phyloP scores from a whole-genome alignment of 495 filamentous ascomycete species.

The Pyronema omphalodes region DNA sequence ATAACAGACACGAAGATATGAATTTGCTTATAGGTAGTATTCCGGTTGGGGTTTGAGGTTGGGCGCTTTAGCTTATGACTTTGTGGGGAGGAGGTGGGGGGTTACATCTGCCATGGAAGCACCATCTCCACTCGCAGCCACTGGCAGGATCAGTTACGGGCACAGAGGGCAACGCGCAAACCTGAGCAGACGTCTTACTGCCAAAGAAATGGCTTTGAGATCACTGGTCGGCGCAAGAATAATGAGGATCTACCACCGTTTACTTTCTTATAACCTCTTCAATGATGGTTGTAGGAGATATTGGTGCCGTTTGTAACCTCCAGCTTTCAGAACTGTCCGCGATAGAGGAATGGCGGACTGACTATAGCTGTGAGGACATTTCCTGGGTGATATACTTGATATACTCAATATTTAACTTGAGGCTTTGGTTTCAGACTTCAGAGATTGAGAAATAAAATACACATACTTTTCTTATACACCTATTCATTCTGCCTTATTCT shows the following conservation, averaged over 20 bases:
- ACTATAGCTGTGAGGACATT: background rate
- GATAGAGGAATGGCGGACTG: background rate
- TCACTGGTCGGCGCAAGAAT: constrained; percentile 1
- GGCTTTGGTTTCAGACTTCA: too few relatives aligned
- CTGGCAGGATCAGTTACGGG: too few relatives aligned
- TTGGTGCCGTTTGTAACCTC: background rate
- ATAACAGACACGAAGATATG: background rate
- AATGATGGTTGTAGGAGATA: background rate
- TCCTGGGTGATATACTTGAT: too few relatives aligned
- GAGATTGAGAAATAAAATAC: too few relatives aligned
- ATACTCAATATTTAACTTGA: too few relatives aligned
- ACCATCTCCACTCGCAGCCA: background rate
- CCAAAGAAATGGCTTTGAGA: background rate
- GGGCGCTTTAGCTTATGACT: background rate
- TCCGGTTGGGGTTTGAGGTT: background rate
- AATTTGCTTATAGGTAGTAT: too few relatives aligned
- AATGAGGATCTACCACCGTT: constrained; percentile 2
- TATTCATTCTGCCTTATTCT: too few relatives aligned
- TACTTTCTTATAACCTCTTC: background rate
- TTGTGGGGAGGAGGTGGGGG: too few relatives aligned
- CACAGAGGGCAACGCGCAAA: background rate
- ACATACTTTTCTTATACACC: too few relatives aligned
- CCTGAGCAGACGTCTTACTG: constrained; percentile 2
- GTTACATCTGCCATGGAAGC: background rate
- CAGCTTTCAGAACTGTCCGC: constrained; percentile 1